Conservation (phyloP, 1,284 basidiomycete species). For the Earliella scabrosa region DNA sequence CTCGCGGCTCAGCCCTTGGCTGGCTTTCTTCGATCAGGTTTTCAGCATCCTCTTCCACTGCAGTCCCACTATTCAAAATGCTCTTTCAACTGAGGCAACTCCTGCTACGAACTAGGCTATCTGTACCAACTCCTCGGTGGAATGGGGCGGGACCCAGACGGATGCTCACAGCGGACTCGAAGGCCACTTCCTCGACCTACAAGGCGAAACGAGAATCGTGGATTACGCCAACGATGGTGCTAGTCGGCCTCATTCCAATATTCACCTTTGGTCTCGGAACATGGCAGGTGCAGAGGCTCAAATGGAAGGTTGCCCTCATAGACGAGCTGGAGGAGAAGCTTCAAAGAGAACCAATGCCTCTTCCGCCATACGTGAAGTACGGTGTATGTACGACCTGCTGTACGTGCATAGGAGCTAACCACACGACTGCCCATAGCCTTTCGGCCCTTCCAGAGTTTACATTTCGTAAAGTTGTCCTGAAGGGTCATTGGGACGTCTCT, state of each 20-base stretch:
- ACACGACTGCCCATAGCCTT: constrained; percentile 43
- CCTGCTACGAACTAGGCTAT: background rate
- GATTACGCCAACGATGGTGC: constrained; percentile 74
- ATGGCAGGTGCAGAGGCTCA: constrained; percentile 91
- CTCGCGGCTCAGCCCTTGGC: too few species aligned
- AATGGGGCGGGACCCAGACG: constrained; percentile 4
- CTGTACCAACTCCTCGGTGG: background rate
- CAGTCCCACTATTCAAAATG: constrained; percentile 10
- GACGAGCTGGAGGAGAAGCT: constrained; percentile 95
- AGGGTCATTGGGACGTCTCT: constrained; percentile 77
- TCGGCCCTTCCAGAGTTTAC: constrained; percentile 84
- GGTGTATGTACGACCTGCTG: constrained; percentile 31
- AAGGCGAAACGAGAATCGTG: constrained; percentile 59
- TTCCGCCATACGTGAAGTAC: constrained; percentile 91
- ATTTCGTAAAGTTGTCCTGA: constrained; percentile 83
- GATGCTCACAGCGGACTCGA: constrained; percentile 19
- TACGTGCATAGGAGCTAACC: constrained; percentile 8
- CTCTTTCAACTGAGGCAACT: constrained; percentile 12
- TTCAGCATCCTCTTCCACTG: too few species aligned
- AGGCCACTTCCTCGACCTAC: constrained; percentile 41
- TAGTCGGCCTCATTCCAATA: constrained; percentile 88
- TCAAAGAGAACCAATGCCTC: constrained; percentile 74
- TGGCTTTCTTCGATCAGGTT: too few species aligned
- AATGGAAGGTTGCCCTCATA: constrained; percentile 96
- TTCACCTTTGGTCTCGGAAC: constrained; percentile 92